Base-by-base conservation (phyloP, 202 grass and related monocot genomes). In the Musa balbisiana region DNA sequence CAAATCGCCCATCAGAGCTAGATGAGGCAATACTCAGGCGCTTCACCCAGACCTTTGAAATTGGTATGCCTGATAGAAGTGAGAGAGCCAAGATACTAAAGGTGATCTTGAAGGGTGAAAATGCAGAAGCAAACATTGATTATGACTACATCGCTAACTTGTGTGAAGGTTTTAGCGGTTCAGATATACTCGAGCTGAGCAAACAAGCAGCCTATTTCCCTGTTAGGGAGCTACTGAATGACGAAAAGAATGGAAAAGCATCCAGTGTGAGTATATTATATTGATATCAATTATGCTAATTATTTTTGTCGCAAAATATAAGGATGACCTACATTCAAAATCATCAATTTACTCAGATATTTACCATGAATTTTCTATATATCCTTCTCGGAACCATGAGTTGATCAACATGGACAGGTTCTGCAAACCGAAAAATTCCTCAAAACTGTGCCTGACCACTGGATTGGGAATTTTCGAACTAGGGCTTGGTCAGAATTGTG, bases 31-130 rank as follows among this genome's bases (percentile, higher is more conserved):
- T 99, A 69, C 82, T 99, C 17, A 86, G 95, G 67, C 88, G 95
- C 10, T 99, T 99, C 79, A 99, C 91, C 1, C 95, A 94, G 73
- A 92, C 78, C 79, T 99, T 99, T 84, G 95, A 99, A 83, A 92
- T 99, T 51, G 89, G 95, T 64, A 70, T 88, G 65, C 95, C 94
- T 72, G 85, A 80, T 80, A 77, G 71, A 58, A 85, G 79, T 83
- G 95, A 99, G 87, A 89, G 95, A 86, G 84, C 81, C 79, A 99
- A 98, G 88, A 99, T 99, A 69, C 75, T 99, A 19, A 85, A 90
- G 68, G 91, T 99, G 60, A 49, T 99, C 70, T 79, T 99, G 80
- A 99, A 90, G 75, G 95, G 91, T 52, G 95, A 99, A 89, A 86
- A 83, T 73, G 85, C 85, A 0, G 89, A 92, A 27, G 59, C 80